These are phyloP conservation scores for Metschnikowia henanensis DNA, from an alignment of 805 yeast species.

Conservation along the genomic window DNA sequence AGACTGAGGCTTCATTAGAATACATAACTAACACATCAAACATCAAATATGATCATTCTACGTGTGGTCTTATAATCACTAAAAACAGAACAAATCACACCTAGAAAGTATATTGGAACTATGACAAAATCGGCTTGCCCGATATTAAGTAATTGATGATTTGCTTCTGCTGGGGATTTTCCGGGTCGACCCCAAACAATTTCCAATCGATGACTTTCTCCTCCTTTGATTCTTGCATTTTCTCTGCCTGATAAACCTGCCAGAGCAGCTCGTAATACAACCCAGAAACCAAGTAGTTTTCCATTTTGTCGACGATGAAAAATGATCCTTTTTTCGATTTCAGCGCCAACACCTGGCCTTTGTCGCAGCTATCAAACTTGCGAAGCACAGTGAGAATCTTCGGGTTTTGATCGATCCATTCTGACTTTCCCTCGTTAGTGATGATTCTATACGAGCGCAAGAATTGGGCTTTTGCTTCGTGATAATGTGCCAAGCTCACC, in stretches of 20 bases:
- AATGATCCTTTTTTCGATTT: conserved; percentile 18
- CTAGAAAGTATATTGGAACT: not conserved
- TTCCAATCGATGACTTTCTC: conserved; percentile 23
- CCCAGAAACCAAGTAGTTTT: conserved; percentile 35
- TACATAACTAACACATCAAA: too few relatives aligned
- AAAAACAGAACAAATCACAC: too few relatives aligned
- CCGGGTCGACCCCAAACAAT: conserved; percentile 28
- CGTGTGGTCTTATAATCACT: not conserved
- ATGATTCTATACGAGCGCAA: conserved; percentile 13
- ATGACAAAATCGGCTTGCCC: conserved; percentile 9
- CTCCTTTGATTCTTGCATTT: conserved; percentile 1
- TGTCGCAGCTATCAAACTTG: conserved; percentile 15
- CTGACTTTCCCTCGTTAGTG: conserved; percentile 6
- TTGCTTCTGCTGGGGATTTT: conserved; percentile 11
- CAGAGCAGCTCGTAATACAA: conserved; percentile 41
- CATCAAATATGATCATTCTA: too few relatives aligned
- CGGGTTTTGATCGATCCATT: conserved; percentile 11
- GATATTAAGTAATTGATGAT: conserved; percentile 14
- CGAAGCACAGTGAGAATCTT: conserved; percentile 16
- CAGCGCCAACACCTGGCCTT: conserved; percentile 6
- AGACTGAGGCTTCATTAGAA: conserved; percentile 18
- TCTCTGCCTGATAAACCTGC: conserved; percentile 32
- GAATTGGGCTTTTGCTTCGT: conserved; percentile 14
- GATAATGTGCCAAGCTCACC: conserved; percentile 11
- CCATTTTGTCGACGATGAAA: conserved; percentile 34